phyloP scores from a whole-genome alignment of 2,329 filamentous ascomycete genomes.

The Teratosphaeria pseudoeucalypti region DNA sequence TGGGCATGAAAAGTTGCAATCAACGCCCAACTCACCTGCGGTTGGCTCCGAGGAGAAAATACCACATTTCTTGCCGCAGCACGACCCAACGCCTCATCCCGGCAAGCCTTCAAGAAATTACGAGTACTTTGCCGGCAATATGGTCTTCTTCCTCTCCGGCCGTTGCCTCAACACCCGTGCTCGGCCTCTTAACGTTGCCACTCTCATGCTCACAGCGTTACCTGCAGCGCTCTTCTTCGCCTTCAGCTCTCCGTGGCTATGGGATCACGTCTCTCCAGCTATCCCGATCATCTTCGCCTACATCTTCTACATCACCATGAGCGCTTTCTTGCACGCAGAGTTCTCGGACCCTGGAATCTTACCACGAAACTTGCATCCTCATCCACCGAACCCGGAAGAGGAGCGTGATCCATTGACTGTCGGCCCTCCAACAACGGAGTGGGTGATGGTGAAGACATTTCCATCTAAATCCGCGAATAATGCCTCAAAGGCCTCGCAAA shows the following conservation, averaged over 20 bases:
- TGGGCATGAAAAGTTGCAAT: slow-evolving; percentile 57
- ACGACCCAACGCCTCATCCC: neutral
- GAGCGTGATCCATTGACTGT: slow-evolving; percentile 66
- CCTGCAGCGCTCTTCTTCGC: slow-evolving; percentile 75
- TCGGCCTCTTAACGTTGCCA: slow-evolving; percentile 79
- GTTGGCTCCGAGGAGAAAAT: slow-evolving; percentile 8
- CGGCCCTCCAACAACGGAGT: slow-evolving; percentile 81
- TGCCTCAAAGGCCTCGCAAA: neutral
- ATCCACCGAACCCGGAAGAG: slow-evolving; percentile 63
- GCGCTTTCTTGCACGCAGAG: slow-evolving; percentile 89
- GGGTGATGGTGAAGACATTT: slow-evolving; percentile 61
- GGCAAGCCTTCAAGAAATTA: slow-evolving; percentile 55
- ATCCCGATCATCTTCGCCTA: slow-evolving; percentile 87
- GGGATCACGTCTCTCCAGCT: slow-evolving; percentile 76
- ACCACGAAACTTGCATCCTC: slow-evolving; percentile 81
- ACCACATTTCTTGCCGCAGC: neutral
- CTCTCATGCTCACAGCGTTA: slow-evolving; percentile 66
- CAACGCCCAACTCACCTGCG: slow-evolving; percentile 60
- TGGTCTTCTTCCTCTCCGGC: slow-evolving; percentile 76
- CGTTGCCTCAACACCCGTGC: slow-evolving; percentile 68
- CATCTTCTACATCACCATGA: slow-evolving; percentile 79
- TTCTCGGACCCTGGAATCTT: slow-evolving; percentile 86
- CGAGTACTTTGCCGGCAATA: slow-evolving; percentile 91
- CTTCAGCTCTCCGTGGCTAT: slow-evolving; percentile 76
- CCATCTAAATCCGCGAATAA: slow-evolving; percentile 3